These are phyloP conservation scores for Tylopilus subfusipes DNA, from an alignment of 768 basidiomycete genomes.

Conservation along the genomic window DNA sequence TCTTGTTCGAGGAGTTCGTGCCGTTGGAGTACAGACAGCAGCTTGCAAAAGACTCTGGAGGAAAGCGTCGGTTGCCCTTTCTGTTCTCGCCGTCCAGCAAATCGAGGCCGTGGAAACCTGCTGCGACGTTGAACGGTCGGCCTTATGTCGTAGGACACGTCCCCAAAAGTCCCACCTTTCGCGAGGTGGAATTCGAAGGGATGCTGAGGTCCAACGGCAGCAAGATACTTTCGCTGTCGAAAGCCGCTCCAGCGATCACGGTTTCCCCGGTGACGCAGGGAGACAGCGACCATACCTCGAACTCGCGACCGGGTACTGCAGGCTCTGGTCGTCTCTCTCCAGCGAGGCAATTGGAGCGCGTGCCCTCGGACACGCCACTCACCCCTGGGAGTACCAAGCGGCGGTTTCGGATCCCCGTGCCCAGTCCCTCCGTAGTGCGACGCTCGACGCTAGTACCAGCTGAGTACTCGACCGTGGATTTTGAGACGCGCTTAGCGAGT, in stretches of 20 bases:
- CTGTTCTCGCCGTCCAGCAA: conserved; percentile 53
- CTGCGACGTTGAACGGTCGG: conserved; percentile 75
- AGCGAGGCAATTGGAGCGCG: conserved; percentile 25
- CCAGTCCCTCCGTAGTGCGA: conserved; percentile 50
- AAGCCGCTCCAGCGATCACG: conserved; percentile 22
- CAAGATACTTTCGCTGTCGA: conserved; percentile 37
- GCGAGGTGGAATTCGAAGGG: conserved; percentile 79
- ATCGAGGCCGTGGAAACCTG: conserved; percentile 69
- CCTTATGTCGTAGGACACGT: conserved; percentile 66
- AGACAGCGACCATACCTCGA: conserved; percentile 31
- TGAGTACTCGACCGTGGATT: conserved; percentile 80
- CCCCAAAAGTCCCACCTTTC: conserved; percentile 47
- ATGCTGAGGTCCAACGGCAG: conserved; percentile 56
- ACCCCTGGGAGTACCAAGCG: conserved; percentile 34
- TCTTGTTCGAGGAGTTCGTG: conserved; percentile 93
- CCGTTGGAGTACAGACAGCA: conserved; percentile 83
- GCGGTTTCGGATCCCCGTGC: conserved; percentile 60
- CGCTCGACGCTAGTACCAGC: conserved; percentile 56
- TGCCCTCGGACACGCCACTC: conserved; percentile 27
- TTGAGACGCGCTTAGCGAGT: conserved; percentile 75
- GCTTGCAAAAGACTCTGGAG: conserved; percentile 51
- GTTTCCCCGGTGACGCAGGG: conserved; percentile 23
- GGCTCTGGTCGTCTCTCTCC: conserved; percentile 14
- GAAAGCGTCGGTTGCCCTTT: conserved; percentile 63
- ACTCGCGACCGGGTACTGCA: conserved; percentile 24